Base-by-base conservation (phyloP, 441 rosid species). In the Erodium chrysanthum region DNA sequence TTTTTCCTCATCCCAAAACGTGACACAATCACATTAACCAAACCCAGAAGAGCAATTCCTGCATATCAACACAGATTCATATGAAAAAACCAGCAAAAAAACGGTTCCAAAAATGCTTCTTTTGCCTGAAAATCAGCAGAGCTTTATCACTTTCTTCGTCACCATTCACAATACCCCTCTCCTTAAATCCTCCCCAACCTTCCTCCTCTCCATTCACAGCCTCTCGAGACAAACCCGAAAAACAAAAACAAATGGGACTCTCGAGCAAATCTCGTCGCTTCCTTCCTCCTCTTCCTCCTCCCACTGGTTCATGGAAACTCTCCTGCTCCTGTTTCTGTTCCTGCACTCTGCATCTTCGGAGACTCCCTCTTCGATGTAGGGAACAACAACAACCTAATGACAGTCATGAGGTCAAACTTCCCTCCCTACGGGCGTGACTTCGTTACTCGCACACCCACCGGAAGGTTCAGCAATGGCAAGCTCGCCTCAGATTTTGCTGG, bases 361-460 rank as follows among this genome's bases (percentile, higher is more conserved):
- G 99, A 89, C 77, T 94, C 99, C 20, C 80, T 88, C 59, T 88
- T 84, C 69, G 99, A 94, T 74, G 96, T 75, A 40, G 99, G 99
- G 20, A 94, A 94, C 82, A 94, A 91, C 74, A 91, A 94, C 77
- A 70, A 88, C 76, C 83, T 88, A 60, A 70, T 33, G 67, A 89
- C 96, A 58, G 22, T 79, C 2, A 73, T 88, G 67, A 91, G 83
- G 79, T 89, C 97, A 48, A 88, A 91, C 76, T 94, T 94, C 76
- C 94, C 84, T 68, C 99, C 99, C 29, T 94, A 91, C 63, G 99
- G 99, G 71, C 81, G 99, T 75, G 99, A 94, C 75, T 94, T 88
- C 66, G 78, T 79, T 71, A 73, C 70, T 75, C 96, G 84, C 74
- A 73, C 2, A 29, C 91, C 99, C 65, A 91, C 96, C 2, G 97